Evolutionary conservation across 139 green algal species (phyloP).

Genomic region (Chlamydomonas urium): DNA sequence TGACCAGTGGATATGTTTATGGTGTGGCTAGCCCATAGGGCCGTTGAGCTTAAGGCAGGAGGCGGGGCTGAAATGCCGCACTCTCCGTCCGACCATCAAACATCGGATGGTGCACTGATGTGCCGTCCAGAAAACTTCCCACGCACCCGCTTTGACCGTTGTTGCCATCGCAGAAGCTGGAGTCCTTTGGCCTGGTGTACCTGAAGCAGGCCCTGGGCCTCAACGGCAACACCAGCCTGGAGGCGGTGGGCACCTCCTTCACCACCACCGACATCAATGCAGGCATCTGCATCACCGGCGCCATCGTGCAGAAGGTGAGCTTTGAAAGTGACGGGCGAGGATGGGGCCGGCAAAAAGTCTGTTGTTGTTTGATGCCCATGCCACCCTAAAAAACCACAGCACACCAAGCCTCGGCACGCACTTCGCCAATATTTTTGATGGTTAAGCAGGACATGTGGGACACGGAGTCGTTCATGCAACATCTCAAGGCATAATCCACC

Average conservation of each 20-base stretch:
- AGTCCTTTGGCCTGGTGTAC: slow-evolving; percentile 19
- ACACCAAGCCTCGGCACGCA: too few species aligned
- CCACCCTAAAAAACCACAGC: background rate
- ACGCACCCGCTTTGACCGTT: background rate
- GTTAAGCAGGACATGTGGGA: too few species aligned
- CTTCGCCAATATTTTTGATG: background rate
- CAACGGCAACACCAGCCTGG: slow-evolving; percentile 14
- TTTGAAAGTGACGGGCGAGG: background rate
- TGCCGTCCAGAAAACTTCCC: background rate
- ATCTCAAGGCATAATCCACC: too few species aligned
- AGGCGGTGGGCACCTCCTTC: slow-evolving; percentile 31
- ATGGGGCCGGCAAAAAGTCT: background rate
- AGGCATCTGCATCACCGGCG: slow-evolving; percentile 29
- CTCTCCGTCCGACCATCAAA: background rate
- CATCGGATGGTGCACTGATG: background rate
- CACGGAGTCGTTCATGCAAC: too few species aligned
- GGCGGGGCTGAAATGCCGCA: background rate
- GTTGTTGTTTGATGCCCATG: background rate
- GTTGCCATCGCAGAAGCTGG: slow-evolving; percentile 12
- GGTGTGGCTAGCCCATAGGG: too few species aligned
- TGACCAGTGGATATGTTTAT: too few species aligned
- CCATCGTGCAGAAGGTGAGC: slow-evolving; percentile 26
- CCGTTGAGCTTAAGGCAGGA: background rate
- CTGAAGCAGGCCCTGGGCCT: slow-evolving; percentile 20
- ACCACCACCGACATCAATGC: slow-evolving; percentile 42